A percentile compares a stretch with the other conserved stretches of the same genome.
Conservation (phyloP, 108 stramenopile genomes). For the Discostella stelligeroides region DNA sequence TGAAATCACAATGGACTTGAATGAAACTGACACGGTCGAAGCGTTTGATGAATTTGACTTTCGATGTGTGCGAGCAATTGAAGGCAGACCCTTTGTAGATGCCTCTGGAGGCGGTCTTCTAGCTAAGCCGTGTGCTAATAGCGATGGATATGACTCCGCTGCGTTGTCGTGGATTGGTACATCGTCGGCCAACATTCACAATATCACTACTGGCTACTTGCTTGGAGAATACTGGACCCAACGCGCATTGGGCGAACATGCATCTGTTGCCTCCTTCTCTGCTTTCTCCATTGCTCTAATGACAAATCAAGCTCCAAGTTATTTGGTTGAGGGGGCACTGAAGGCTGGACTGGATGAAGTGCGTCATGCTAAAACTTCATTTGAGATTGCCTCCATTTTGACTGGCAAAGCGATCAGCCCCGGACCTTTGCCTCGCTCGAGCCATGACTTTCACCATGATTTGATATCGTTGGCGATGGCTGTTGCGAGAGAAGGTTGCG, state of each 20-base stretch:
- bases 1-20: constrained; percentile 10
- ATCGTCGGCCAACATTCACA: constrained; percentile 1
- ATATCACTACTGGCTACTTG: constrained; percentile 17
- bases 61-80: constrained; percentile 28
- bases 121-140: constrained; percentile 28
- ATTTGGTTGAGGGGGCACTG: constrained; percentile 59
- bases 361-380: constrained; percentile 58
- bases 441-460: constrained; percentile 45
- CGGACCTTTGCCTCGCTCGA: constrained; percentile 52
- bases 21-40: constrained; percentile 16
- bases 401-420: constrained; percentile 50
- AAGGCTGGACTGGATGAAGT: constrained; percentile 65
- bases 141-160: background rate
- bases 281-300: constrained; percentile 68
- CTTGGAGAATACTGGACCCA: constrained; percentile 58
- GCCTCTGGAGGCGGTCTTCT: constrained; percentile 38
- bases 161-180: constrained; percentile 28
- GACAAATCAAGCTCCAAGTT: constrained; percentile 61
- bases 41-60: constrained; percentile 6
- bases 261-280: constrained; percentile 68
- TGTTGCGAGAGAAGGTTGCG: constrained; percentile 61
- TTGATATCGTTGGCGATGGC: constrained; percentile 56
- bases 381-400: constrained; percentile 57
- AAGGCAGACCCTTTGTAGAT: constrained; percentile 64
- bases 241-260: constrained; percentile 63